A percentile compares a stretch with the other conserved stretches of the same genome.
These are phyloP conservation scores for Endocalyx cinctus DNA, from an alignment of 2,329 filamentous ascomycete species.

Conservation along the genomic window DNA sequence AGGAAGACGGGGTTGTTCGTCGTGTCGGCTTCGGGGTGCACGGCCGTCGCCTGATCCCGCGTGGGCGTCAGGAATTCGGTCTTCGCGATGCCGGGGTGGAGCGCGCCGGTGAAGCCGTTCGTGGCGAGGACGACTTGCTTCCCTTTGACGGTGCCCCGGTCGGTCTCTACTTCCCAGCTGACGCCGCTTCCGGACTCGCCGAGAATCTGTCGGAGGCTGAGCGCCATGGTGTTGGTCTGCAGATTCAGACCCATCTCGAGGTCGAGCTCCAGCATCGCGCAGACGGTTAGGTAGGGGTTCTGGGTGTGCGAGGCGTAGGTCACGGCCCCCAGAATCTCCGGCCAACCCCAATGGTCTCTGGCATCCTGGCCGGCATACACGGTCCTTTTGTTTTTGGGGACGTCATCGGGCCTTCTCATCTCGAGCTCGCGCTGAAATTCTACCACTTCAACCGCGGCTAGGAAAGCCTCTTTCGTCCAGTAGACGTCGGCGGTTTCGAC, in stretches of 20 bases:
- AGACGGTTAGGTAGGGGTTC: constrained; percentile 2
- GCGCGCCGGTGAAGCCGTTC: background rate
- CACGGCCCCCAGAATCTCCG: too few species aligned
- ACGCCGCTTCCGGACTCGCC: background rate
- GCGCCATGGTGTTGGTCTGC: constrained; percentile 2
- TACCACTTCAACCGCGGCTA: too few species aligned
- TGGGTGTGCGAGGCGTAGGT: too few species aligned
- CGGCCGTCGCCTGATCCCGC: too few species aligned
- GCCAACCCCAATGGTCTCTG: too few species aligned
- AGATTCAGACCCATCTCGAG: constrained; percentile 1
- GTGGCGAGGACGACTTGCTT: constrained; percentile 2
- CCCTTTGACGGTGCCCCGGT: constrained; percentile 1
- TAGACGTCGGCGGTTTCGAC: constrained; percentile 34
- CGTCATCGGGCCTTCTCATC: constrained; percentile 11
- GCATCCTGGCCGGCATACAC: constrained; percentile 1
- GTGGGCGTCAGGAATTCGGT: too few species aligned
- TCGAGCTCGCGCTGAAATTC: too few species aligned
- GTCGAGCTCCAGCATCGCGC: background rate
- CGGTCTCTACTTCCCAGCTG: background rate
- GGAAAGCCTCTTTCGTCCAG: too few species aligned
- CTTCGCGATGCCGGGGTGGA: constrained; percentile 1
- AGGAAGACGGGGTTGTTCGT: too few species aligned
- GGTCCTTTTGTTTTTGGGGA: constrained; percentile 1
- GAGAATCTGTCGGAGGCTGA: too few species aligned
- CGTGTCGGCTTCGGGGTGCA: too few species aligned